Percentiles rank a stretch among this genome's conserved stretches.
These are phyloP conservation scores for Pichia cephalocereana DNA, from an alignment of 805 yeast species.

Conservation along the genomic window DNA sequence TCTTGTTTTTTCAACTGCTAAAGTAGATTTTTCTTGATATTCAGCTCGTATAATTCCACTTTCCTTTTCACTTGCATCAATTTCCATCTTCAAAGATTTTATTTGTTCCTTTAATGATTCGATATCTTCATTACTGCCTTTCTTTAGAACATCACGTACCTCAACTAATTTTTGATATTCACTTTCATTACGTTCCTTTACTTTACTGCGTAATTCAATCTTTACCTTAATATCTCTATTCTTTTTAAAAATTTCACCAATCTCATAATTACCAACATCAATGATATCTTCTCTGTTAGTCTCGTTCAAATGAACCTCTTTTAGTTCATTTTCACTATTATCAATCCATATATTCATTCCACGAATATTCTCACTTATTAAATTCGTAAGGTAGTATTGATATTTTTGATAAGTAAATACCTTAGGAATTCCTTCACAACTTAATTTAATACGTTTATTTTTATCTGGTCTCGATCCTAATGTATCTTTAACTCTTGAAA, in stretches of 20 bases:
- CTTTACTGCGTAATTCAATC: conserved; percentile 21
- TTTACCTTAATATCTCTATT: conserved; percentile 26
- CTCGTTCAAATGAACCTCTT: conserved; percentile 25
- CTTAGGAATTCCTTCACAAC: background rate
- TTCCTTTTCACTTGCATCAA: conserved; percentile 10
- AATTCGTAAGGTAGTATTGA: conserved; percentile 29
- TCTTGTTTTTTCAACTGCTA: conserved; percentile 37
- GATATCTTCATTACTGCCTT: conserved; percentile 10
- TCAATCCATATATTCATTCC: conserved; percentile 20
- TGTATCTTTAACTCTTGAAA: background rate
- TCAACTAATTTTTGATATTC: conserved; percentile 10
- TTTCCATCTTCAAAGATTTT: conserved; percentile 6
- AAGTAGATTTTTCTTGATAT: conserved; percentile 38
- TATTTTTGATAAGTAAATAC: conserved; percentile 18
- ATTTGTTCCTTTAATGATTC: conserved; percentile 10
- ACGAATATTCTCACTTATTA: conserved; percentile 22
- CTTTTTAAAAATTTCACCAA: conserved; percentile 34
- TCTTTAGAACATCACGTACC: background rate
- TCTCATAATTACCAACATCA: conserved; percentile 31
- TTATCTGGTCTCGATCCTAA: conserved; percentile 2
- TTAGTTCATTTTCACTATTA: conserved; percentile 15
- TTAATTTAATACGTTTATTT: background rate
- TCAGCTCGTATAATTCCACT: conserved; percentile 27
- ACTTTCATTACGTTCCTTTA: conserved; percentile 22
- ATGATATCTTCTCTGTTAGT: conserved; percentile 31